A percentile compares a stretch with the other conserved stretches of the same genome.
phyloP scores from a whole-genome alignment of 148 eudicot species.

The Vaccinium corymbosum region DNA sequence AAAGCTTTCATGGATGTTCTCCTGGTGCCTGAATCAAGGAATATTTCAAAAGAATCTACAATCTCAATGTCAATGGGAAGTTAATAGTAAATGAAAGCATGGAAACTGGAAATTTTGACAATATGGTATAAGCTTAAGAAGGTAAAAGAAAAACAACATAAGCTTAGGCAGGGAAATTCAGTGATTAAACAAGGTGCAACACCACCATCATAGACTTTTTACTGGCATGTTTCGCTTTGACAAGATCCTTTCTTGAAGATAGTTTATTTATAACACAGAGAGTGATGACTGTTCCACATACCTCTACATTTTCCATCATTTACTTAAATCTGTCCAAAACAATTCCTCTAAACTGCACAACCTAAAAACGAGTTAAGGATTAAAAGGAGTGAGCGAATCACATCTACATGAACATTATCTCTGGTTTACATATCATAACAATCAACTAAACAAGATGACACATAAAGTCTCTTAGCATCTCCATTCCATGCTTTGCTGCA shows the following conservation, averaged over 20 bases:
- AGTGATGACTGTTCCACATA: not conserved
- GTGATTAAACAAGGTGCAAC: not conserved
- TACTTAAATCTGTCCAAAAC: not conserved
- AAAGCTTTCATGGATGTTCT: not conserved
- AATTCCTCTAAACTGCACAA: not conserved
- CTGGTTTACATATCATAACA: slow-evolving; percentile 7
- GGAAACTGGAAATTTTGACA: not conserved
- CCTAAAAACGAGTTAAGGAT: not conserved
- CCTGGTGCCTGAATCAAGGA: not conserved
- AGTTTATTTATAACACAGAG: slow-evolving; percentile 7
- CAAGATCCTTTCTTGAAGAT: not conserved
- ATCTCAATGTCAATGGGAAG: not conserved
- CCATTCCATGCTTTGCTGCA: not conserved
- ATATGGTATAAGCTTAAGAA: not conserved
- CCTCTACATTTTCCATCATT: slow-evolving; percentile 3
- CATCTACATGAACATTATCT: slow-evolving; percentile 5
- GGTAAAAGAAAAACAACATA: not conserved
- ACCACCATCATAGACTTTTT: not conserved
- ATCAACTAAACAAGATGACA: slow-evolving; percentile 5
- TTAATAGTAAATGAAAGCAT: not conserved
- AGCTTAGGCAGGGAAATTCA: not conserved
- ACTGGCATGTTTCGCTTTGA: not conserved
- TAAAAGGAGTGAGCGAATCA: not conserved
- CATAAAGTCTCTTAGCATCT: not conserved
- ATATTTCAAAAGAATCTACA: not conserved